A percentile compares a stretch with the other conserved stretches of the same genome.
Conservation (phyloP, 108 stramenopile genomes). For the Fragilaria radians region DNA sequence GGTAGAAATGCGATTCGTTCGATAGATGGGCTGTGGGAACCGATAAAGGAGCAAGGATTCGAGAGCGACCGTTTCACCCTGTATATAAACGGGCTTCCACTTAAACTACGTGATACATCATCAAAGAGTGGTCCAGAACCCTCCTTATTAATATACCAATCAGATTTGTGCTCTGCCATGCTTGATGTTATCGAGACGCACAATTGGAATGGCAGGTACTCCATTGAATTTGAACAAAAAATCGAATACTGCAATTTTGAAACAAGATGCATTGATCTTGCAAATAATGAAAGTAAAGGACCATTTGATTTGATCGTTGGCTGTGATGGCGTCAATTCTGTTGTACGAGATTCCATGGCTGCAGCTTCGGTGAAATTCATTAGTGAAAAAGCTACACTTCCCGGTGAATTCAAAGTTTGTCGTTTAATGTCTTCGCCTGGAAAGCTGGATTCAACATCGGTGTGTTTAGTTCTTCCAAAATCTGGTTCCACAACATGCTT, state of each 20-base stretch:
- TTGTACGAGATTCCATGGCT: slow-evolving; percentile 36
- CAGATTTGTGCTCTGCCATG: slow-evolving; percentile 58
- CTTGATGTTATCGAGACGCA: slow-evolving; percentile 42
- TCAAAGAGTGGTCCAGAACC: slow-evolving; percentile 30
- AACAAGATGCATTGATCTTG: slow-evolving; percentile 1
- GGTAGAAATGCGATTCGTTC: slow-evolving; percentile 52
- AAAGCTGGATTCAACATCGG: slow-evolving; percentile 45
- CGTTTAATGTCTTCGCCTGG: slow-evolving; percentile 31
- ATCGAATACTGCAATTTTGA: slow-evolving; percentile 15
- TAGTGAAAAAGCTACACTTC: slow-evolving; percentile 23
- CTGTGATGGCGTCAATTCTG: slow-evolving; percentile 69
- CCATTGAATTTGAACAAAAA: slow-evolving; percentile 23
- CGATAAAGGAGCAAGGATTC: slow-evolving; percentile 41
- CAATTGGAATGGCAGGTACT: slow-evolving; percentile 1
- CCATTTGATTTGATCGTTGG: slow-evolving; percentile 62
- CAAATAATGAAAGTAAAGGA: neutral
- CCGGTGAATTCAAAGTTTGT: slow-evolving; percentile 64
- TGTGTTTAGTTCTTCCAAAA: slow-evolving; percentile 51
- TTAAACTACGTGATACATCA: slow-evolving; percentile 38
- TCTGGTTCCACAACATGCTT: slow-evolving; percentile 47
- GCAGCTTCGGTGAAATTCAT: slow-evolving; percentile 13
- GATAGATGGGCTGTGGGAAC: slow-evolving; percentile 49
- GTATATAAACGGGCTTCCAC: slow-evolving; percentile 21
- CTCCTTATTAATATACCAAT: slow-evolving; percentile 66
- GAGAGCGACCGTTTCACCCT: slow-evolving; percentile 63